Base-by-base conservation (phyloP, 1,284 basidiomycete genomes). In the Cryptococcus deneoformans region DNA sequence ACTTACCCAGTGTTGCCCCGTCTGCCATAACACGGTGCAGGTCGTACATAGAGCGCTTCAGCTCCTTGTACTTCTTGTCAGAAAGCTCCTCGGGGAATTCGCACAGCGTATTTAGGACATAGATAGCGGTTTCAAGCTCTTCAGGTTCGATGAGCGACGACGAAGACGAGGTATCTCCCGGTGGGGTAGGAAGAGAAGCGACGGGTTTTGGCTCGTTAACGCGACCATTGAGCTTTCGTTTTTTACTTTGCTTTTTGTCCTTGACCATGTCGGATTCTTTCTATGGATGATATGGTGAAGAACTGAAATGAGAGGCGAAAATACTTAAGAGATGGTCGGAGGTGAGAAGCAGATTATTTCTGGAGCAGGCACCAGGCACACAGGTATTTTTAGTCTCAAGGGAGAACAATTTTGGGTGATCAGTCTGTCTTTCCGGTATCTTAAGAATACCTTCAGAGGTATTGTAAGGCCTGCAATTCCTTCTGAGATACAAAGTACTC, bases 31-130 rank as follows among this genome's bases (percentile, higher is more conserved):
- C 71, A 12, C 69, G 60, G 57, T 75, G 70, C 29, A 76, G 53
- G 39, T 72, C 77, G 60, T 72, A 75, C 37, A 71, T 66, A 0
- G 63, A 68, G 36, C 72, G 57, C 66, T 78, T 79, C 55, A 79
- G 56, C 9, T 67, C 72, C 61, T 78, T 78, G 54, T 71, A 66
- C 46, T 64, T 60, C 60, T 71, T 71, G 34, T 62, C 61, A 0
- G 65, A 56, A 9, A 79, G 64, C 38, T 70, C 62, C 6, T 69
- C 66, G 0, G 77, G 76, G 54, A 73, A 65, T 34, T 70, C 68
- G 2, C 65, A 58, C 9, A 78, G 61, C 12, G 71, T 68, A 38
- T 66, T 57, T 7, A 79, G 63, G 3, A 70, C 69, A 34, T 70
- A 61, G 24, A 77, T 55, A 4, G 77, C 67, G 8, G 68, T 69